phyloP scores from a whole-genome alignment of 75 land plant genomes.

The Larix kaempferi region DNA sequence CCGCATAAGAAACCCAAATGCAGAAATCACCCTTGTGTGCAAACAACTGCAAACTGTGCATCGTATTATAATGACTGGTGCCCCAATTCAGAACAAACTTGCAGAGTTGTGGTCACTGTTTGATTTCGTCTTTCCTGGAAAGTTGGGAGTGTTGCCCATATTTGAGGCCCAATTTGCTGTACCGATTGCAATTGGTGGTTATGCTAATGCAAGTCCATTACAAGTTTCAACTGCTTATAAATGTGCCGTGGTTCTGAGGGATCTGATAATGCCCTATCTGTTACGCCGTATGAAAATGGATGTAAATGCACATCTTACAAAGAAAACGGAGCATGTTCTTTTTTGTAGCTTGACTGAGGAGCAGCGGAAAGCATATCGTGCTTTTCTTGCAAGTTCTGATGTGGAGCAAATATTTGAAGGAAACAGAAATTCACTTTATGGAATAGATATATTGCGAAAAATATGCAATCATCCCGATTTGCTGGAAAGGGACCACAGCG shows the following conservation, averaged over 20 bases:
- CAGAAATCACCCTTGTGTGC: constrained; percentile 88
- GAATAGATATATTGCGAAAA: constrained; percentile 93
- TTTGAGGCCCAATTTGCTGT: constrained; percentile 95
- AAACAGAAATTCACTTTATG: constrained; percentile 85
- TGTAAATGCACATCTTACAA: constrained; percentile 94
- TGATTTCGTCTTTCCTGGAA: constrained; percentile 99
- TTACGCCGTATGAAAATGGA: constrained; percentile 92
- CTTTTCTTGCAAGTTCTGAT: constrained; percentile 95
- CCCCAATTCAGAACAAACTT: constrained; percentile 97
- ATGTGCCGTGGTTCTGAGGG: constrained; percentile 95
- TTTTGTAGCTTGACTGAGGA: constrained; percentile 87
- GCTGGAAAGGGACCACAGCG: constrained; percentile 81
- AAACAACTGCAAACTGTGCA: constrained; percentile 97
- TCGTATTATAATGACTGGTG: constrained; percentile 98
- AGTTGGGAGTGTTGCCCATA: constrained; percentile 94
- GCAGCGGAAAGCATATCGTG: constrained; percentile 78
- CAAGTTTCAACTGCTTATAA: constrained; percentile 98
- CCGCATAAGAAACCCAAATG: constrained; percentile 95
- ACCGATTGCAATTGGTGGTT: constrained; percentile 94
- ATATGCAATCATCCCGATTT: constrained; percentile 99
- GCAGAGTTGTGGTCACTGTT: constrained; percentile 93
- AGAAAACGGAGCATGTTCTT: constrained; percentile 96
- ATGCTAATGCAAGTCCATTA: constrained; percentile 95
- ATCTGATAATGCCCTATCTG: constrained; percentile 95
- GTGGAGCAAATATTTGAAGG: constrained; percentile 96